Evolutionary conservation across 768 basidiomycete species (phyloP).

Genomic region (Termitomyces sp.): DNA sequence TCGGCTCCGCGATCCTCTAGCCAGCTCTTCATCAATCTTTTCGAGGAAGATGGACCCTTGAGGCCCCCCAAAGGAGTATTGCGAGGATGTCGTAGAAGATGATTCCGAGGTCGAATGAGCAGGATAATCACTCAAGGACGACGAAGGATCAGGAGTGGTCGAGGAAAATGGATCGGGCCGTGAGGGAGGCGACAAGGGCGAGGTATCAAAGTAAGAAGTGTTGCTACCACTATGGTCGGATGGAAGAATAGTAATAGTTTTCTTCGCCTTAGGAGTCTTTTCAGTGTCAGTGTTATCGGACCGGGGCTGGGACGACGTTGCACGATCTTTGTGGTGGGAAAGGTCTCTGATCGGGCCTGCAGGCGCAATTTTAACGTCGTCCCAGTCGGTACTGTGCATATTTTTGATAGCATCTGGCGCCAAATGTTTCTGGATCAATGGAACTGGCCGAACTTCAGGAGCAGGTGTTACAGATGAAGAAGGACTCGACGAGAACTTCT

Average conservation of each 20-base stretch:
- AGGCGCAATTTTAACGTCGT: conserved; percentile 55
- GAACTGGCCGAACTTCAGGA: conserved; percentile 29
- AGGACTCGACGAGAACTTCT: conserved; percentile 43
- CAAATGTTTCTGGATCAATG: conserved; percentile 60
- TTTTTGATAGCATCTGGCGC: conserved; percentile 64
- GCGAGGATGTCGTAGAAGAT: conserved; percentile 69
- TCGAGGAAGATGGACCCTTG: conserved; percentile 62
- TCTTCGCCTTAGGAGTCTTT: conserved; percentile 41
- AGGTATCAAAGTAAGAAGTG: conserved; percentile 28
- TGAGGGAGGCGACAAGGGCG: conserved; percentile 41
- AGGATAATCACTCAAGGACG: conserved; percentile 71
- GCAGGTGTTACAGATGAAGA: conserved; percentile 22
- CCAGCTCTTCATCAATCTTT: conserved; percentile 68
- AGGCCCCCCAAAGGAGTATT: conserved; percentile 49
- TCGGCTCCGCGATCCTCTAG: conserved; percentile 56
- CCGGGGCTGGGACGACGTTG: conserved; percentile 13
- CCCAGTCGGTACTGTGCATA: conserved; percentile 70
- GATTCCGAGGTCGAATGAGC: conserved; percentile 70
- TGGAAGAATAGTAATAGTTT: conserved; percentile 27
- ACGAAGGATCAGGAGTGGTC: conserved; percentile 76
- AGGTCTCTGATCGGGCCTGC: conserved; percentile 41
- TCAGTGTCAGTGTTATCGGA: conserved; percentile 34
- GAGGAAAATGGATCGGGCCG: conserved; percentile 59
- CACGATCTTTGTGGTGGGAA: conserved; percentile 4
- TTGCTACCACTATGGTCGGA: conserved; percentile 20